Base-by-base conservation (phyloP, 228 moss, liverwort and hornwort species). In the Sphagnum fallax region DNA sequence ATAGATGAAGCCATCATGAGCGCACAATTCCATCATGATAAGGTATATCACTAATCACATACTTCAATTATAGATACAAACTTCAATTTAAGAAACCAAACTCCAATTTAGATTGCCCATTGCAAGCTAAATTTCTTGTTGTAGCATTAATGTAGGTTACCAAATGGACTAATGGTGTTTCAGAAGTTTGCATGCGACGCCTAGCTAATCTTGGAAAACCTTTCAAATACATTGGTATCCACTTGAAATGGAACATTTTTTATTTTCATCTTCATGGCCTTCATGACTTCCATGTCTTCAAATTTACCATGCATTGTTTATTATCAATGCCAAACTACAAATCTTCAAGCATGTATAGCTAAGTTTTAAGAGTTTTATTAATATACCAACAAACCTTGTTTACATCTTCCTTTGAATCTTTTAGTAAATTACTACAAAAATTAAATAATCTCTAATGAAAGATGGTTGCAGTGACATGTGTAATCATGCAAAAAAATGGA, bases 401-500 rank as follows among this genome's bases (percentile, higher is more conserved):
- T 32, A 32, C 32, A 32, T 32, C 32, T 32, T 32, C 32, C 32
- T 1, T 32, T 32, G 2, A 32, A 32, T 32, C 2, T 32, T 32
- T 32, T 32, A 32, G 2, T 32, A 32, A 32, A 32, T 32, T 32
- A 32, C 1, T 32, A 32, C 2, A 1, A 32, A 2, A 32, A 32
- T 32, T 32, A 32, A 1, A 32, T 32, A 2, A 32, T 32, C 32
- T 32, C 2, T 32, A 32, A 32, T 32, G 3, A 32, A 32, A 2
- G 32, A 32, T 32, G 32, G 32, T 32, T 52, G 62, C 49, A 92
- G 96, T 93, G 16, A 93, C 93, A 0, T 91, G 87, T 69, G 64
- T 93, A 52, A 88, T 93, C 10, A 97, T 93, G 97, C 97, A 93
- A 77, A 97, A 97, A 74, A 97, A 93, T 52, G 91, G 93, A 65